A percentile compares a stretch with the other conserved stretches of the same genome.
Evolutionary conservation across 176 grass and related monocot genomes (phyloP).

Genomic region (Triticum aestivum): IWGSC_CS_RefSeq_v2.1 NC_057810.1:282677223-282677722

Average conservation of each 20-base stretch:
- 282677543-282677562: too few species aligned
- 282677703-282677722: too few species aligned
- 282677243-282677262: not conserved
- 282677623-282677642: too few species aligned
- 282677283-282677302: constrained; percentile 29
- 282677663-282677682: too few species aligned
- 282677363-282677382: constrained; percentile 24
- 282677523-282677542: too few species aligned
- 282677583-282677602: too few species aligned
- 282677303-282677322: constrained; percentile 18
- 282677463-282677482: not conserved
- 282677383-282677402: not conserved
- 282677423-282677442: not conserved
- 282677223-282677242: not conserved
- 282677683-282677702: too few species aligned
- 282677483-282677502: too few species aligned
- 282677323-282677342: constrained; percentile 6
- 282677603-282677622: too few species aligned
- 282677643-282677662: too few species aligned
- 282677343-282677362: not conserved
- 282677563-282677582: too few species aligned
- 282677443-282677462: not conserved
- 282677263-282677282: constrained; percentile 24
- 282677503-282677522: too few species aligned
- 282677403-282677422: not conserved